Evolutionary conservation across 345 rosid species (phyloP).

Genomic region (Bretschneidera sinensis): DNA sequence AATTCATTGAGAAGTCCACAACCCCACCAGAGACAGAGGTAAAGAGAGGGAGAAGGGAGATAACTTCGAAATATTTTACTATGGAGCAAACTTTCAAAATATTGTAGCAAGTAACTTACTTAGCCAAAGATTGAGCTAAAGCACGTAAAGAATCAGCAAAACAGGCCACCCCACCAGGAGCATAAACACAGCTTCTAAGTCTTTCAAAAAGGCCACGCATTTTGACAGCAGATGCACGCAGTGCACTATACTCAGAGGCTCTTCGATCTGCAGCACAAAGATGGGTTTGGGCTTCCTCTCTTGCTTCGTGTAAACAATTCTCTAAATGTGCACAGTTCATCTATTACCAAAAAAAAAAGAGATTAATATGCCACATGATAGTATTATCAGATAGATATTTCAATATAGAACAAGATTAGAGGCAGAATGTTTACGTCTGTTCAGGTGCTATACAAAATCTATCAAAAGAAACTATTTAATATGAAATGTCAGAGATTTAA

Average conservation of each 20-base stretch:
- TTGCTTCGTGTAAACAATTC: conserved; percentile 96
- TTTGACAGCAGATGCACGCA: conserved; percentile 87
- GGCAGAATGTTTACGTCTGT: background rate
- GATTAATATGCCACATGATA: background rate
- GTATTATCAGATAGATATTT: background rate
- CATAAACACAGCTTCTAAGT: conserved; percentile 56
- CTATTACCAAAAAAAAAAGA: conserved; percentile 35
- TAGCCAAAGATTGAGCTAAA: conserved; percentile 85
- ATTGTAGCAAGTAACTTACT: conserved; percentile 50
- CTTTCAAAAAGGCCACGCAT: conserved; percentile 83
- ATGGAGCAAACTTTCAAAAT: background rate
- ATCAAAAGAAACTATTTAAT: background rate
- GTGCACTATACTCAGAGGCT: conserved; percentile 73
- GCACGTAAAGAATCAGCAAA: conserved; percentile 73
- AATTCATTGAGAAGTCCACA: background rate
- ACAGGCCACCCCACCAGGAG: conserved; percentile 59
- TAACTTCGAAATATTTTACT: background rate
- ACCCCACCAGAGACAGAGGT: background rate
- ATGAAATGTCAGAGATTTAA: background rate
- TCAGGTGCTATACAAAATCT: too few relatives aligned
- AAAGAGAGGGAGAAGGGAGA: background rate
- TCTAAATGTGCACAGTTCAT: conserved; percentile 98
- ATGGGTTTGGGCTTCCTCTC: conserved; percentile 97
- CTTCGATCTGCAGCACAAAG: conserved; percentile 90
- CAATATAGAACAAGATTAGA: background rate